Evolutionary conservation across 495 filamentous ascomycete genomes (phyloP).

Genomic region (Penicillium pulvis): DNA sequence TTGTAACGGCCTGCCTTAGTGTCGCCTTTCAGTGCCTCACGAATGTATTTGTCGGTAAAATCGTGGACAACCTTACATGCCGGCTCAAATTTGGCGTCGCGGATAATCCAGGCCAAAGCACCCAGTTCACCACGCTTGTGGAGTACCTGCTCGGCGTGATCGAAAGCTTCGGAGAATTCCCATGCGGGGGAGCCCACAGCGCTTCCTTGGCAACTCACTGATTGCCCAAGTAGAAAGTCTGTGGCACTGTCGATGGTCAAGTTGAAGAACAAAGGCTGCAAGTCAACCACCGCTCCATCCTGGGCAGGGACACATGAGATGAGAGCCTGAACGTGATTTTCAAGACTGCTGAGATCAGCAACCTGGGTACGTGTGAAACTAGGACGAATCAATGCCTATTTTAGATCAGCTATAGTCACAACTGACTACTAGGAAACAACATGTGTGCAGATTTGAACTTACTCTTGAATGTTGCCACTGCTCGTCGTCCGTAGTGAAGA

Average conservation of each 20-base stretch:
- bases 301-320: not conserved
- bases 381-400: conserved; percentile 6
- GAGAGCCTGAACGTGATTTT: not conserved
- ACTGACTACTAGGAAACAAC: not conserved
- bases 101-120: not conserved
- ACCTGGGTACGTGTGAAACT: conserved; percentile 7
- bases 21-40: not conserved
- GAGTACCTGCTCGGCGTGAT: not conserved
- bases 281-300: conserved; percentile 1
- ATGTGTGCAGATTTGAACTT: not conserved
- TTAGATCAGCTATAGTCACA: not conserved
- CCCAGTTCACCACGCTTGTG: conserved; percentile 1
- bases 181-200: not conserved
- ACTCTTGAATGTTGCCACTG: conserved; percentile 5
- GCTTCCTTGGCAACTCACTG: not conserved
- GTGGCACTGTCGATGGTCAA: conserved; percentile 14
- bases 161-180: not conserved
- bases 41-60: not conserved
- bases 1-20: not conserved
- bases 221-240: conserved; percentile 12
- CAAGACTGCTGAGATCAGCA: conserved; percentile 1
- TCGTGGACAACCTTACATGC: not conserved
- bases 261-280: conserved; percentile 10
- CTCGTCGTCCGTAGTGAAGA: conserved; percentile 9
- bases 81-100: not conserved